Base-by-base conservation (phyloP, 2,329 filamentous ascomycete genomes). In the Apiospora hydei region DNA sequence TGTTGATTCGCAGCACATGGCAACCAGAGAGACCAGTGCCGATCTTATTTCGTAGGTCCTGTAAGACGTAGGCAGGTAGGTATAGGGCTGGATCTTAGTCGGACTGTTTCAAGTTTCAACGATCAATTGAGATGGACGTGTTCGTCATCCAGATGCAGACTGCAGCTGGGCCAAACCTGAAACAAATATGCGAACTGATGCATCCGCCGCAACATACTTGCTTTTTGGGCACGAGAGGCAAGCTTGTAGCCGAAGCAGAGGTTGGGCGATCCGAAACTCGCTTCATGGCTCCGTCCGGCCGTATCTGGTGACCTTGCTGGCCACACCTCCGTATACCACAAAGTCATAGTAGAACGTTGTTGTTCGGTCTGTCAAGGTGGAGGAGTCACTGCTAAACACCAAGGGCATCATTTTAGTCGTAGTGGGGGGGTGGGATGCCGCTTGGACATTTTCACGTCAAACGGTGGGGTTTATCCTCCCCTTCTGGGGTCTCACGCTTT, bases 391-490 rank as follows among this genome's bases (percentile, higher is more conserved):
- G 26, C 26, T 34, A 30, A 57, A 57, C 16, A 30, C 26, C 46
- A 49, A 51, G n/a, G 30, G 30, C 53, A 61, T 30, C 18, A 61
- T 38, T 61, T 61, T 57, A 57, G 51, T 57, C 51, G 26, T 8
- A 30, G 51, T 57, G 51, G 51, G 47, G 41, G 47, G 51, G 8
- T 16, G 26, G 26, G 26, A 3, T 57, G 26, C 51, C 51, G 51
- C 51, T 57, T 14, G 26, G 51, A 34, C 51, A 10, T 16, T 30
- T 34, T 18, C 26, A 57, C 51, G 51, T 57, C 51, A 57, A 30
- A 34, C 8, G 30, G 53, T 61, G 53, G 53, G 30, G 53, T 38
- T 3, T 61, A 18, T 3, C 51, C 51, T 57, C 51, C 49, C 51
- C 18, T 61, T 61, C 53, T 61, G 53, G 53, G 30, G 30, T 38